Evolutionary conservation across 2,329 filamentous ascomycete genomes (phyloP), one percentile per base, ranked within the genome.

Genomic region (Shiraia bambusicola): DNA sequence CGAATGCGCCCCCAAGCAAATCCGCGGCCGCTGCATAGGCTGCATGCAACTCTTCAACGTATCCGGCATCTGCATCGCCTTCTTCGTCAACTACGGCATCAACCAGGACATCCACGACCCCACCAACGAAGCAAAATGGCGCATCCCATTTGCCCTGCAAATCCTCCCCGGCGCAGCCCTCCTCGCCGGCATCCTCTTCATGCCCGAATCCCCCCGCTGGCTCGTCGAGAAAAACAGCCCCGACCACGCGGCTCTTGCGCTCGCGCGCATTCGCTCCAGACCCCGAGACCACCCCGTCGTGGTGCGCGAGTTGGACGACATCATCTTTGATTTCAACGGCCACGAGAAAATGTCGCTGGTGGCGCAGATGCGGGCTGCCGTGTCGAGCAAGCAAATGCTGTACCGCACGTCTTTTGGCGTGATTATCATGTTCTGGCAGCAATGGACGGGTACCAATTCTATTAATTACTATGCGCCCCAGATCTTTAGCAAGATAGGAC

Each of bases 41-140:
- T 66, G 62, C 56, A 67, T 59, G 58, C 66, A 69, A 52, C 56
- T 70, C 4, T 69, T 69, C 55, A 72, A 70, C 49, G 70, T 73
- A 15, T 71, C 69, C 1, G 71, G 71, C 10, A 76, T 76, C 15
- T 76, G 73, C 36, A 59, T 77, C 13, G 71, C 72, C 26, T 78
- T 77, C 63, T 78, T 76, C 63, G 69, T 78, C 39, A 76, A 78
- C 56, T 79, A 77, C 47, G 75, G 76, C 26, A 75, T 77, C 32
- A 59, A 69, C 14, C 61, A 71, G 17, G 69, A 72, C 34, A 70
- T 78, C 37, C 66, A 63, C n/a, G 43, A 58, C 9, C 41, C 46
- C 5, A 59, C 68, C 3, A 67, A 69, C 27, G 70, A 73, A 2
- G 69, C 66, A n/a, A 77, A 79, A 58, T 80, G 76, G 76, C 71